These are phyloP conservation scores for Parmelia sp. DNA, from an alignment of 495 filamentous ascomycete species.

Conservation along the genomic window DNA sequence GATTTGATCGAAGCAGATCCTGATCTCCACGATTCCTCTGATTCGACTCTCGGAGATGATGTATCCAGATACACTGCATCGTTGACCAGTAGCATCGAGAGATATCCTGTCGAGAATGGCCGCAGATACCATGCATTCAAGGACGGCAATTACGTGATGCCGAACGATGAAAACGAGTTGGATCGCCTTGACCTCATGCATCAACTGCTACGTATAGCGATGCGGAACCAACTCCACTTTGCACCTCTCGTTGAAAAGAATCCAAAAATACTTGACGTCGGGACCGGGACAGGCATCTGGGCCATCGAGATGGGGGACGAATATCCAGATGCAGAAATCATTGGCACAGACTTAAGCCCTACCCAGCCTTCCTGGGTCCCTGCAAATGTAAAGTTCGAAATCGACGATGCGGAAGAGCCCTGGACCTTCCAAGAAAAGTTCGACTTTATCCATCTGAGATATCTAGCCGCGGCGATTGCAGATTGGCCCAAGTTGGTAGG, in stretches of 20 bases:
- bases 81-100: conserved; percentile 46
- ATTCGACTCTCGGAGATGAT: conserved; percentile 22
- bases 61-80: conserved; percentile 31
- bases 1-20: conserved; percentile 19
- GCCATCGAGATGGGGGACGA: conserved; percentile 56
- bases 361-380: conserved; percentile 50
- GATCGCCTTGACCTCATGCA: no score
- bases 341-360: conserved; percentile 60
- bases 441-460: conserved; percentile 47
- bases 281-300: no score
- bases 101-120: conserved; percentile 60
- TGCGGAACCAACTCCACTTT: no score
- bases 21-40: conserved; percentile 22
- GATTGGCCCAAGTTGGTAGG: conserved; percentile 43
- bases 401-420: conserved; percentile 51
- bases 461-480: conserved; percentile 41
- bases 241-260: no score
- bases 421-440: conserved; percentile 44
- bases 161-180: no score
- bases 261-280: conserved; percentile 42
- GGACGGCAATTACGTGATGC: conserved; percentile 57
- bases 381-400: conserved; percentile 55
- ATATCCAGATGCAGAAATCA: conserved; percentile 48
- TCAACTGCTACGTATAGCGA: no score
- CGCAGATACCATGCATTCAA: conserved; percentile 43